Conservation (phyloP, 2,329 filamentous ascomycete genomes). For the Phialemonium atrogriseum region DNA sequence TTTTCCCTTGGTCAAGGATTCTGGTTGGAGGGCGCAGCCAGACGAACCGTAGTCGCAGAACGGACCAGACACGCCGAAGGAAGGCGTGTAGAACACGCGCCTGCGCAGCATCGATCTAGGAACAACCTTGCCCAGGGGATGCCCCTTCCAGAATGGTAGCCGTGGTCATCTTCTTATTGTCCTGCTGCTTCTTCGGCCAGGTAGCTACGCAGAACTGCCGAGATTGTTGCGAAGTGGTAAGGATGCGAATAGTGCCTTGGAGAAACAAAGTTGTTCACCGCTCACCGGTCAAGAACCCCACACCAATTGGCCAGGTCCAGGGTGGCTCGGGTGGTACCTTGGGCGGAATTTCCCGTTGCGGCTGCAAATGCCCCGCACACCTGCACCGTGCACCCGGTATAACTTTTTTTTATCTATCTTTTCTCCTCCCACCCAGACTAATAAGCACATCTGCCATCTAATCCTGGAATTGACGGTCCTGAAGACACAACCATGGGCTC, state of each 20-base stretch:
- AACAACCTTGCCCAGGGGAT: constrained; percentile 74
- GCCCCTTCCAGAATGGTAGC: constrained; percentile 77
- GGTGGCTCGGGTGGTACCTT: no score
- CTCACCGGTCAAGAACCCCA: no score
- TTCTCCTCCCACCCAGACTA: not conserved
- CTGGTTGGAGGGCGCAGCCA: constrained; percentile 78
- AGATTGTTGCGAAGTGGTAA: no score
- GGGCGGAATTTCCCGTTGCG: no score
- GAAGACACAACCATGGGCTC: constrained; percentile 13
- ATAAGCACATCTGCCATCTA: constrained; percentile 4
- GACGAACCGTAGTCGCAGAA: constrained; percentile 94
- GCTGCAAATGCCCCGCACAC: no score
- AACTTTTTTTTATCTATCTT: constrained; percentile 3
- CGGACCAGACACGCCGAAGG: constrained; percentile 82
- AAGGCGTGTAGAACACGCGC: constrained; percentile 88
- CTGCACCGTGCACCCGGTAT: not conserved
- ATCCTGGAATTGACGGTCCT: constrained; percentile 22
- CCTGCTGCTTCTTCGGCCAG: constrained; percentile 7
- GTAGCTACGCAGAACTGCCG: no score
- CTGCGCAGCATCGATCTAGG: constrained; percentile 83
- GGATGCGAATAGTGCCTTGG: no score
- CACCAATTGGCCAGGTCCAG: no score
- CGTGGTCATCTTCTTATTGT: constrained; percentile 39
- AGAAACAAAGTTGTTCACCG: no score
- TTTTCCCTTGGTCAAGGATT: constrained; percentile 81